Conservation (phyloP, 106 monocot genomes). For the Allium fistulosum region DNA sequence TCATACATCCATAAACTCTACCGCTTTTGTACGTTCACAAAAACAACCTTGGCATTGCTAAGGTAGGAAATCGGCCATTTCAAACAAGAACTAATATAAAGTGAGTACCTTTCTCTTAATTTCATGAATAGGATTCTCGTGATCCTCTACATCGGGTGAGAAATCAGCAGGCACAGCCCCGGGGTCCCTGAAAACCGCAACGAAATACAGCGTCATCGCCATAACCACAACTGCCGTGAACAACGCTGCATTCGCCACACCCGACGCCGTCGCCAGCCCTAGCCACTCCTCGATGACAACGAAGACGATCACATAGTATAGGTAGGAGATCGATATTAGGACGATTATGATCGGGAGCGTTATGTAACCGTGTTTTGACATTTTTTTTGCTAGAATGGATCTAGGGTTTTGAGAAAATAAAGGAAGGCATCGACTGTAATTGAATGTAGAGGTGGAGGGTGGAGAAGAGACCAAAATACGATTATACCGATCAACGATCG, state of each 20-base stretch:
- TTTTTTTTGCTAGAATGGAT: neutral
- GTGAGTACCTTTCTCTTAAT: conserved; percentile 34
- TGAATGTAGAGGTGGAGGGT: neutral
- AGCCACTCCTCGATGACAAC: conserved; percentile 27
- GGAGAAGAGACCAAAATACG: neutral
- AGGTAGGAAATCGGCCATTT: no score
- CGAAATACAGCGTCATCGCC: conserved; percentile 12
- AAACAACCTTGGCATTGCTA: no score
- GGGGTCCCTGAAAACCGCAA: conserved; percentile 21
- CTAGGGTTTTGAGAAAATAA: neutral
- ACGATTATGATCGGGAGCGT: conserved; percentile 28
- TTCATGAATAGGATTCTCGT: conserved; percentile 14
- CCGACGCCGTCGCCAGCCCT: conserved; percentile 21
- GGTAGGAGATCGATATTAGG: conserved; percentile 15
- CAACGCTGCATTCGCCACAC: conserved; percentile 15
- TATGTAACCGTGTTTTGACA: conserved; percentile 9
- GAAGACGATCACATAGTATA: conserved; percentile 32
- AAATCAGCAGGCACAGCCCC: conserved; percentile 21
- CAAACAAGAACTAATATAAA: neutral
- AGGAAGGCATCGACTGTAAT: neutral
- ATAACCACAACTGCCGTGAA: conserved; percentile 17
- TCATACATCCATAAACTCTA: no score
- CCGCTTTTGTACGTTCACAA: no score
- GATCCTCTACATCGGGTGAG: conserved; percentile 26
- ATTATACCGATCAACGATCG: neutral